These are phyloP conservation scores for Trichomonascaceae sp. DNA, from an alignment of 1,139 yeast species.

Conservation along the genomic window DNA sequence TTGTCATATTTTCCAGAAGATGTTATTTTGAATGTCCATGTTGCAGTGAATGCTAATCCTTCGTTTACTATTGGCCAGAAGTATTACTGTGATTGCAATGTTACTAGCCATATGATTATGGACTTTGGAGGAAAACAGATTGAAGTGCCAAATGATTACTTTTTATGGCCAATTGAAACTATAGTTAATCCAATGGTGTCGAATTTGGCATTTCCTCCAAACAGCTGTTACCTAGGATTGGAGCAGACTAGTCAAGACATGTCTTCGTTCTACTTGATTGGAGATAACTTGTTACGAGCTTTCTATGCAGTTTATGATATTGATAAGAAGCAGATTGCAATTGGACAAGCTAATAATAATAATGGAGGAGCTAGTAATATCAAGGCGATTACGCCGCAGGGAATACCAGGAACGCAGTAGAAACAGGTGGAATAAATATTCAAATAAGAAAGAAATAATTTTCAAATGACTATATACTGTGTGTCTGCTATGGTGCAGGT, in stretches of 20 bases:
- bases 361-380: conserved; percentile 22
- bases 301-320: conserved; percentile 53
- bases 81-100: conserved; percentile 36
- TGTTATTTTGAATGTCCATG: conserved; percentile 31
- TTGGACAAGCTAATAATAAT: conserved; percentile 42
- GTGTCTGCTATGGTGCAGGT: no score
- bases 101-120: conserved; percentile 34
- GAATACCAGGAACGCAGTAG: conserved; percentile 20
- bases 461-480: no score
- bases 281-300: conserved; percentile 49
- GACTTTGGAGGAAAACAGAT: conserved; percentile 50
- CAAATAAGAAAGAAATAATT: background rate
- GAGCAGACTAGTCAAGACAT: conserved; percentile 27
- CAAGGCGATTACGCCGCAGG: conserved; percentile 27
- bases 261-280: conserved; percentile 32
- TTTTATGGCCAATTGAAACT: conserved; percentile 35
- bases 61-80: conserved; percentile 33
- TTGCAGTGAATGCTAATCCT: conserved; percentile 33
- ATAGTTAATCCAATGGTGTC: conserved; percentile 30
- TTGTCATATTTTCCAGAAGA: conserved; percentile 46
- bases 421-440: background rate
- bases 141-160: conserved; percentile 42
- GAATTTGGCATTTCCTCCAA: conserved; percentile 31
- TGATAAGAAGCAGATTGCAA: conserved; percentile 44
- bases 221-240: conserved; percentile 34